Conservation (phyloP, 495 filamentous ascomycete genomes). For the Jackrogersella minutella region DNA sequence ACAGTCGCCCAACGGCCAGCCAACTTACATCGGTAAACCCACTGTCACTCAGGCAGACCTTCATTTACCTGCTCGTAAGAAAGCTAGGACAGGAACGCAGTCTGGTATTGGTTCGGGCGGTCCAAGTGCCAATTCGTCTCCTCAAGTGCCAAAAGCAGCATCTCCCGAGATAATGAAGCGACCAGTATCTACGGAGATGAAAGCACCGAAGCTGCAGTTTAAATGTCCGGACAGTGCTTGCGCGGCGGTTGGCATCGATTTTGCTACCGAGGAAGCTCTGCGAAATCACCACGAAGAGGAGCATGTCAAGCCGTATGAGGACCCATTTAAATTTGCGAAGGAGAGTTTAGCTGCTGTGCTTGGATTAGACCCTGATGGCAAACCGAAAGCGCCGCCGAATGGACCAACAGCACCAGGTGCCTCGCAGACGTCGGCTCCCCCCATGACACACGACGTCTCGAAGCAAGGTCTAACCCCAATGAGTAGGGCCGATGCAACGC, state of each 20-base stretch:
- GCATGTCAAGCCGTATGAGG: conserved; percentile 60
- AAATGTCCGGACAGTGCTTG: conserved; percentile 57
- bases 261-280: conserved; percentile 61
- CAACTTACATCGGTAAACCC: conserved; percentile 59
- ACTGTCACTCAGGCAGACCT: conserved; percentile 59
- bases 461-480: conserved; percentile 57
- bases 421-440: conserved; percentile 26
- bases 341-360: conserved; percentile 56
- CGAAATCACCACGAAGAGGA: conserved; percentile 61
- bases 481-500: conserved; percentile 49
- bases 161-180: conserved; percentile 59
- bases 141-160: conserved; percentile 54
- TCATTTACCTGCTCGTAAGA: conserved; percentile 63
- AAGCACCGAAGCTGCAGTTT: conserved; percentile 50
- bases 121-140: conserved; percentile 52
- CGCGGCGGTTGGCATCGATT: conserved; percentile 57
- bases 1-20: conserved; percentile 75
- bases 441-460: conserved; percentile 48
- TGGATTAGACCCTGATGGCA: conserved; percentile 59
- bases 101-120: conserved; percentile 40
- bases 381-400: conserved; percentile 35
- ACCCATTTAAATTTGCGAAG: conserved; percentile 60
- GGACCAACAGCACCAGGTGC: conserved; percentile 23
- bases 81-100: conserved; percentile 52
- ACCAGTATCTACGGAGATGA: conserved; percentile 46